A percentile compares a stretch with the other conserved stretches of the same genome.
Evolutionary conservation across 1,284 basidiomycete genomes (phyloP).

Genomic region (Pseudozyma pruni): DNA sequence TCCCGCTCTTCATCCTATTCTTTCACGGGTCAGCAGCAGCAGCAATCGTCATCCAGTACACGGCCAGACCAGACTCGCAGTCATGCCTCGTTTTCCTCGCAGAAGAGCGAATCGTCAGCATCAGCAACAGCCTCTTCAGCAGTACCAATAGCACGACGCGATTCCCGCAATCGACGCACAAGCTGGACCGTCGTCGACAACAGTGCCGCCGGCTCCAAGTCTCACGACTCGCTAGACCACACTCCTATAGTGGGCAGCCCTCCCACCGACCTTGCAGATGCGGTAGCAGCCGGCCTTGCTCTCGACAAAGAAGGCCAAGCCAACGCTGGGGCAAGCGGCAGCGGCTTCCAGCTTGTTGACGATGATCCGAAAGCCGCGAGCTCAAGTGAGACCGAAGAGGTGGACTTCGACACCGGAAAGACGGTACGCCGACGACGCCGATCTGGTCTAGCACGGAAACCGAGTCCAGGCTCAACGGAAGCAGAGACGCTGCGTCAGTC

Average conservation of each 20-base stretch:
- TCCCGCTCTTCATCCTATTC: constrained; percentile 39
- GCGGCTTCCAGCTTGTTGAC: constrained; percentile 41
- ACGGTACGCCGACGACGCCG: constrained; percentile 18
- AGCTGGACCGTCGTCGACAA: constrained; percentile 55
- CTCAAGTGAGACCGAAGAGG: constrained; percentile 34
- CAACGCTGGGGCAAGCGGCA: background rate
- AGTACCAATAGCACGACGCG: constrained; percentile 4
- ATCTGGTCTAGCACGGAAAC: constrained; percentile 21
- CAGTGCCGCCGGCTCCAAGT: constrained; percentile 5
- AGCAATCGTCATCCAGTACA: constrained; percentile 8
- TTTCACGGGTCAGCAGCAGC: constrained; percentile 14
- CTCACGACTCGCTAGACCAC: constrained; percentile 30
- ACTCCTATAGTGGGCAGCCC: constrained; percentile 48
- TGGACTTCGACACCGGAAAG: constrained; percentile 43
- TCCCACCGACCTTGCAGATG: constrained; percentile 40
- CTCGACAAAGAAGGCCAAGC: constrained; percentile 10
- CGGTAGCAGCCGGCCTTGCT: constrained; percentile 22
- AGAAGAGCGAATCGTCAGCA: constrained; percentile 1
- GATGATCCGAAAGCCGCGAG: constrained; percentile 21
- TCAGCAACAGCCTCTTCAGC: constrained; percentile 5
- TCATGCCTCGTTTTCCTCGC: constrained; percentile 20
- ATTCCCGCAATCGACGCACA: constrained; percentile 17
- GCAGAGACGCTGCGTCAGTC: constrained; percentile 33
- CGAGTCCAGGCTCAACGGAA: constrained; percentile 28
- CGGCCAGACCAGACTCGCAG: constrained; percentile 11